Evolutionary conservation across 768 basidiomycete genomes (phyloP).

Genomic region (Exidia glandulosa): DNA sequence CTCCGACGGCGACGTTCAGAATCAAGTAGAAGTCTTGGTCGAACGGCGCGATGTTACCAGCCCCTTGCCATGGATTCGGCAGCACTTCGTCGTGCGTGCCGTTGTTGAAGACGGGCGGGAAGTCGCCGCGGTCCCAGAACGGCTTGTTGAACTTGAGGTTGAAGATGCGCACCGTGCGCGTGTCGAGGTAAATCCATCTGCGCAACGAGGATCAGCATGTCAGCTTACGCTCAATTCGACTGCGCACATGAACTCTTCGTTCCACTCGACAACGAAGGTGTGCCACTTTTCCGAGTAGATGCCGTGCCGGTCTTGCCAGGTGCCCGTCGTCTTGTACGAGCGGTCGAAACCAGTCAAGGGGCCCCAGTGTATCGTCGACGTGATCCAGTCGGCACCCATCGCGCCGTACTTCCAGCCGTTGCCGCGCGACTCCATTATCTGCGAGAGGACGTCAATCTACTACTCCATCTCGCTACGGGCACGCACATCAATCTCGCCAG

Average conservation of each 20-base stretch:
- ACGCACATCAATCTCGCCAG: slow-evolving; percentile 27
- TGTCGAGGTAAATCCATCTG: slow-evolving; percentile 18
- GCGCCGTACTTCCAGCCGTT: slow-evolving; percentile 45
- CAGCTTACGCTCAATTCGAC: neutral
- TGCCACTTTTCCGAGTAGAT: slow-evolving; percentile 23
- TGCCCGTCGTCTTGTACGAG: slow-evolving; percentile 23
- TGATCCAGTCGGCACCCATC: slow-evolving; percentile 53
- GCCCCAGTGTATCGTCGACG: slow-evolving; percentile 68
- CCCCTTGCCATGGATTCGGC: slow-evolving; percentile 23
- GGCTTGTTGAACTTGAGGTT: slow-evolving; percentile 37
- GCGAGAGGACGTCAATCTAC: neutral
- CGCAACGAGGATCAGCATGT: neutral
- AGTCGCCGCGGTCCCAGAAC: slow-evolving; percentile 67
- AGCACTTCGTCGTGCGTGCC: slow-evolving; percentile 4
- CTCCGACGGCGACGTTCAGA: slow-evolving; percentile 26
- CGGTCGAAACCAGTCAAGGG: slow-evolving; percentile 46
- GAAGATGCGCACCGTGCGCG: slow-evolving; percentile 23
- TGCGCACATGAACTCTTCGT: slow-evolving; percentile 20
- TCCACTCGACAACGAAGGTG: slow-evolving; percentile 30
- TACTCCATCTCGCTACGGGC: neutral
- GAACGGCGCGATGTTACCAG: slow-evolving; percentile 30
- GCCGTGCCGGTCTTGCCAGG: slow-evolving; percentile 16
- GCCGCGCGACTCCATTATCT: slow-evolving; percentile 50
- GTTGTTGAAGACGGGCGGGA: slow-evolving; percentile 45
- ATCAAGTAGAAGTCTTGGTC: slow-evolving; percentile 21